Evolutionary conservation across 2,329 filamentous ascomycete genomes (phyloP), one percentile per base, ranked within the genome.

Genomic region (Fonsecaea multimorphosa): DNA sequence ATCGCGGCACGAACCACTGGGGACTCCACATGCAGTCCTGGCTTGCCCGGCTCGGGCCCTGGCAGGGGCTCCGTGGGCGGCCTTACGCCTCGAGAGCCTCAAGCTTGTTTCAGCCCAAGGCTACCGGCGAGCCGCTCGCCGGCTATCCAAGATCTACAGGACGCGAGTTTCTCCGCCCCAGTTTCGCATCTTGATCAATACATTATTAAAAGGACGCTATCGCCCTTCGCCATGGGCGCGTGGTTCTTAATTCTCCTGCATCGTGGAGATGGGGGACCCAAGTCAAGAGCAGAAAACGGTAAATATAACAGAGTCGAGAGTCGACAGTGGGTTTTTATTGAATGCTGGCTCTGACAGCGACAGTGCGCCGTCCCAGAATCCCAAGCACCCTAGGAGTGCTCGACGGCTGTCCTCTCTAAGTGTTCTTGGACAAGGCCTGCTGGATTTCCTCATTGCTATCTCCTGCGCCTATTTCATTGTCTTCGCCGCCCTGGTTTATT

Each of bases 401-500:
- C 58, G 58, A 29, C 44, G 14, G n/a, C 32, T 53, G 22, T 40
- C 14, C n/a, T 60, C 58, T 32, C 5, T 27, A 2, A n/a, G 46
- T 1, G 46, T 44, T n/a, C 16, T 60, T 38, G 44, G 31, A 29
- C 40, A 60, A 36, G 51, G n/a, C 24, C 22, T 51, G 19, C 31
- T 60, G 12, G 46, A 60, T 38, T 44, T 60, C 1, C 29, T 60
- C 32, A 32, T 53, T 7, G 58, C 58, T 3, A 4, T 60, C 44
- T 14, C 7, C 16, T 60, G 44, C 19, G 22, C 46, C 44, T 60
- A 60, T 19, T 60, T 60, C 32, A 53, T 60, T 44, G 22, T 60
- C 44, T 60, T 60, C 46, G 58, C 58, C 32, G 29, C 14, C 7
- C 27, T 60, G n/a, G 58, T 60, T 14, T 60, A 60, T 32, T 24